A percentile compares a stretch with the other conserved stretches of the same genome.
Evolutionary conservation across 352 stramenopile species (phyloP).

Genomic region (Pythium coloratum): DNA sequence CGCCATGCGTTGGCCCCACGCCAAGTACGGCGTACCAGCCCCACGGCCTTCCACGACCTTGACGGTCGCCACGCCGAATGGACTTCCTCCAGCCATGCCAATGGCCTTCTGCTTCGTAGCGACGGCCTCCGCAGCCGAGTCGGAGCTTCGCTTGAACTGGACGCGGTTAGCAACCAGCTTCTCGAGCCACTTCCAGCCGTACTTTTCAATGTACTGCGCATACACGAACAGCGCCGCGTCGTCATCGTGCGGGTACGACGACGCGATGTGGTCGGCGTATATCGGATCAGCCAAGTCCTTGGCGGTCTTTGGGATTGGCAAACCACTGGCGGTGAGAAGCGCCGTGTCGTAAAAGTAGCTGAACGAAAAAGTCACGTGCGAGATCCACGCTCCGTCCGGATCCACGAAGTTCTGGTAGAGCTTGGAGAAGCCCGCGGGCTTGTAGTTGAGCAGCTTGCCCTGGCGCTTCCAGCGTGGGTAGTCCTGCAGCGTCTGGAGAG

Average conservation of each 20-base stretch:
- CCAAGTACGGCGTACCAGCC: slow-evolving; percentile 36
- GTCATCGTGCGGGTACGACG: slow-evolving; percentile 50
- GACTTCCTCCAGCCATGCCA: slow-evolving; percentile 19
- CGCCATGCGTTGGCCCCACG: slow-evolving; percentile 53
- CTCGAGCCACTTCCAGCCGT: slow-evolving; percentile 51
- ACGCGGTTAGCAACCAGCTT: slow-evolving; percentile 44
- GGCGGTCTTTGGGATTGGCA: slow-evolving; percentile 24
- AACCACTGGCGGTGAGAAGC: slow-evolving; percentile 19
- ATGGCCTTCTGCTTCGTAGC: slow-evolving; percentile 35
- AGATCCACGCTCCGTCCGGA: slow-evolving; percentile 34
- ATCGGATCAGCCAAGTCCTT: slow-evolving; percentile 36
- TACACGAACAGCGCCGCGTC: slow-evolving; percentile 55
- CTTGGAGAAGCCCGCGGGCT: slow-evolving; percentile 50
- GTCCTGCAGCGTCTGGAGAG: slow-evolving; percentile 57
- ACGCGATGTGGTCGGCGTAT: slow-evolving; percentile 43
- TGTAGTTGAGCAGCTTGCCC: slow-evolving; percentile 52
- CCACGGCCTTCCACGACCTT: slow-evolving; percentile 8
- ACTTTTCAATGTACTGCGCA: slow-evolving; percentile 45
- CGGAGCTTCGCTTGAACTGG: slow-evolving; percentile 36
- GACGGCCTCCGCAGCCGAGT: slow-evolving; percentile 32
- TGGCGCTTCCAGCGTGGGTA: slow-evolving; percentile 46
- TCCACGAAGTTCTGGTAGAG: slow-evolving; percentile 50
- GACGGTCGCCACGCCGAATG: neutral
- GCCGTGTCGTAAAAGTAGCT: slow-evolving; percentile 38
- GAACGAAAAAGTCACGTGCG: slow-evolving; percentile 45